These are phyloP conservation scores for Ustulina deusta DNA, from an alignment of 2,329 filamentous ascomycete genomes.

Conservation along the genomic window DNA sequence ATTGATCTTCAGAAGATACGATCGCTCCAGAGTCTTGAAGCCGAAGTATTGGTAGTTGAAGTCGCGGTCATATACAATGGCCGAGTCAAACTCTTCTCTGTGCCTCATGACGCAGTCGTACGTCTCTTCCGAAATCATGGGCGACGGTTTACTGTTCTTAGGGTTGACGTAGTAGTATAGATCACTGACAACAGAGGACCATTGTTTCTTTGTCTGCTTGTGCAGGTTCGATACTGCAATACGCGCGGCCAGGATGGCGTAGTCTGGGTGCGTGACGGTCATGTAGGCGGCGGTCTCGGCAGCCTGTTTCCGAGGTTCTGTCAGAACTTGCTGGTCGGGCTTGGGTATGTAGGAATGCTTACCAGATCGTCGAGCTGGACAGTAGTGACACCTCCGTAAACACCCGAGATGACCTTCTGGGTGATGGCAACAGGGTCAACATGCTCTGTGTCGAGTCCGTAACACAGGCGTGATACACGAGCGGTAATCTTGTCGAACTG, in stretches of 20 bases:
- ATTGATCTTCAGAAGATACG: constrained; percentile 94
- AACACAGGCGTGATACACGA: constrained; percentile 96
- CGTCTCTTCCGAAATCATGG: constrained; percentile 93
- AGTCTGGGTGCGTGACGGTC: constrained; percentile 99
- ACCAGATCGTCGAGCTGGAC: constrained; percentile 97
- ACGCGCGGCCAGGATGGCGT: constrained; percentile 96
- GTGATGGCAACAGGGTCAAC: constrained; percentile 98
- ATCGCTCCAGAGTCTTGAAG: constrained; percentile 98
- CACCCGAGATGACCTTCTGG: constrained; percentile 98
- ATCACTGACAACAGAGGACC: constrained; percentile 93
- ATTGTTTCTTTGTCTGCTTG: constrained; percentile 99
- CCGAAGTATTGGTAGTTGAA: constrained; percentile 99
- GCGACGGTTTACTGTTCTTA: constrained; percentile 83
- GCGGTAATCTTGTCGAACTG: constrained; percentile 99
- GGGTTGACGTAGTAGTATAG: constrained; percentile 97
- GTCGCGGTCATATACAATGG: constrained; percentile 98
- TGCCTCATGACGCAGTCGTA: constrained; percentile 96
- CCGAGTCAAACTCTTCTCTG: constrained; percentile 96
- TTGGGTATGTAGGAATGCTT: constrained; percentile 57
- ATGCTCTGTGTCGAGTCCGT: constrained; percentile 93
- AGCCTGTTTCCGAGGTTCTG: constrained; percentile 68
- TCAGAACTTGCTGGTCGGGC: constrained; percentile 39
- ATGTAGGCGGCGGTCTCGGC: constrained; percentile 99
- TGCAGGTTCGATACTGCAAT: constrained; percentile 99
- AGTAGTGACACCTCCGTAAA: constrained; percentile 98